A percentile compares a stretch with the other conserved stretches of the same genome.
These are phyloP conservation scores for Jimgerdemannia flammicorona DNA, from an alignment of 192 early-diverging fungal species.

Conservation along the genomic window DNA sequence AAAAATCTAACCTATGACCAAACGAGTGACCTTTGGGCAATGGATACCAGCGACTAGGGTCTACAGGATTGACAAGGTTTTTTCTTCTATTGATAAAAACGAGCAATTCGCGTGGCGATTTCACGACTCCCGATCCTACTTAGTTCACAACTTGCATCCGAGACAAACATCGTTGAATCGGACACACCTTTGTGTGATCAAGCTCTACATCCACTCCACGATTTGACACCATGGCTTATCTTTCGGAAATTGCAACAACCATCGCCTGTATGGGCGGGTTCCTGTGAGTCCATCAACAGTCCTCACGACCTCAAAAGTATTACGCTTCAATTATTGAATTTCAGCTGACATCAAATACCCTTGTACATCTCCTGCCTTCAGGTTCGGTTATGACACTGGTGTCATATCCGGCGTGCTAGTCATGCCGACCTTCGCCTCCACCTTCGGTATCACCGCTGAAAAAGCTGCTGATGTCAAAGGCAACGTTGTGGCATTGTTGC, in stretches of 20 bases:
- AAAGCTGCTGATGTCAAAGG: constrained; percentile 2
- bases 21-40: no score
- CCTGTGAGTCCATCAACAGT: constrained; percentile 11
- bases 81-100: no score
- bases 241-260: constrained; percentile 29
- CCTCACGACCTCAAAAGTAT: neutral
- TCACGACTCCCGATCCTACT: no score
- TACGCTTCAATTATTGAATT: neutral
- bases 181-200: no score
- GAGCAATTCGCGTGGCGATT: no score
- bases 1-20: no score
- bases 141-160: no score
- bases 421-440: constrained; percentile 37
- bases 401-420: constrained; percentile 61
- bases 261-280: constrained; percentile 58
- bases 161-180: no score
- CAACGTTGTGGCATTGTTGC: constrained; percentile 3
- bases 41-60: no score
- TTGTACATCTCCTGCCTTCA: neutral
- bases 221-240: constrained; percentile 12
- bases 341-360: no score
- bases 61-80: no score
- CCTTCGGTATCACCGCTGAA: constrained; percentile 25
- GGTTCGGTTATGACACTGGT: constrained; percentile 66
- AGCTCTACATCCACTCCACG: no score